These are phyloP conservation scores for Ogataea angusta DNA, from an alignment of 805 yeast genomes.

Conservation along the genomic window DNA sequence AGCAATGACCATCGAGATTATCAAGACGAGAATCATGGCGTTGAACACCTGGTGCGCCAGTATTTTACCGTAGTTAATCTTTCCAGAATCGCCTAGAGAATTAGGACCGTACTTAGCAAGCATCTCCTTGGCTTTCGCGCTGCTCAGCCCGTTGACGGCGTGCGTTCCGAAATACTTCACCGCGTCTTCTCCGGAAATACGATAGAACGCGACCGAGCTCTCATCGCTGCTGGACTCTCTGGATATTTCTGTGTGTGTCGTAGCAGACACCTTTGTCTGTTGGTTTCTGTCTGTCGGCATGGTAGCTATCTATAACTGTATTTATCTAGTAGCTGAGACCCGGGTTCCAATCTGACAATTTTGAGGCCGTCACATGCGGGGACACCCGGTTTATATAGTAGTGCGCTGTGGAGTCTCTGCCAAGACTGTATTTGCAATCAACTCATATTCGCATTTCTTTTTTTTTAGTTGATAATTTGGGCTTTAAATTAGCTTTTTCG, in stretches of 20 bases:
- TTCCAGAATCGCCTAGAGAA: background rate
- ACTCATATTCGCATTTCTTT: background rate
- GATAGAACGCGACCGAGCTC: background rate
- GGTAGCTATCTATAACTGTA: too few relatives aligned
- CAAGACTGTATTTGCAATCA: background rate
- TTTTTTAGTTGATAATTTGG: background rate
- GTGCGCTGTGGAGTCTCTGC: background rate
- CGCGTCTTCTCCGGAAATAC: background rate
- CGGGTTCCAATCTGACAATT: too few relatives aligned
- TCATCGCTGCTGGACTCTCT: background rate
- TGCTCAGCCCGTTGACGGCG: background rate
- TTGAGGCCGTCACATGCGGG: background rate
- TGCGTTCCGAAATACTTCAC: background rate
- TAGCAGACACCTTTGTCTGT: background rate
- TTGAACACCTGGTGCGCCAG: background rate
- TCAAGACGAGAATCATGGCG: background rate
- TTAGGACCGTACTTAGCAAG: background rate
- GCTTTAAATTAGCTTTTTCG: too few relatives aligned
- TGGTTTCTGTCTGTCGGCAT: background rate
- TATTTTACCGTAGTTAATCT: background rate
- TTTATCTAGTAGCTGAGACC: too few relatives aligned
- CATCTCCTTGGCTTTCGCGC: background rate
- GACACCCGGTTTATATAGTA: background rate
- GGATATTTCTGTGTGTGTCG: background rate
- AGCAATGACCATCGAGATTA: background rate